phyloP scores from a whole-genome alignment of 208 protist genomes.

The Wallacemonas collosoma region DNA sequence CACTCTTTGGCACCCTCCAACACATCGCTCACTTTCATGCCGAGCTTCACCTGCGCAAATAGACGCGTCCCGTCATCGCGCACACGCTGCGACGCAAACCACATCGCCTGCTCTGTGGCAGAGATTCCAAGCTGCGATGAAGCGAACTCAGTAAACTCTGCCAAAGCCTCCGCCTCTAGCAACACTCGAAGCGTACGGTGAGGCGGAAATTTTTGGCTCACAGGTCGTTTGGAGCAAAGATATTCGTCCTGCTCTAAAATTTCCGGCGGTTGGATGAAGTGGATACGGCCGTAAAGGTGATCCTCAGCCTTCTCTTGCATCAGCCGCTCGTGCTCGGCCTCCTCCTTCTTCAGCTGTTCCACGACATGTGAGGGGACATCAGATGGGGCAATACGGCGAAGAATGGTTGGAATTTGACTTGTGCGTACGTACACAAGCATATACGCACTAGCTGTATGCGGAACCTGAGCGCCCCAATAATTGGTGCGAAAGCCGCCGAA shows the following conservation, averaged over 20 bases:
- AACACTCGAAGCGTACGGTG: slow-evolving; percentile 59
- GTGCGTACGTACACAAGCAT: slow-evolving; percentile 92
- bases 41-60: slow-evolving; percentile 44
- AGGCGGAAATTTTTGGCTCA: slow-evolving; percentile 56
- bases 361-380: slow-evolving; percentile 83
- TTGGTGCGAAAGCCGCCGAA: slow-evolving; percentile 85
- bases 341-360: slow-evolving; percentile 58
- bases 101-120: slow-evolving; percentile 50
- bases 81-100: slow-evolving; percentile 44
- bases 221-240: slow-evolving; percentile 42
- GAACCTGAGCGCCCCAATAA: slow-evolving; percentile 87
- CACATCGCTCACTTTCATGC: slow-evolving; percentile 66
- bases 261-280: slow-evolving; percentile 69
- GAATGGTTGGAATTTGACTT: slow-evolving; percentile 53
- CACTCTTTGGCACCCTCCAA: slow-evolving; percentile 62
- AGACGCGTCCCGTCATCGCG: slow-evolving; percentile 33
- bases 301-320: slow-evolving; percentile 70
- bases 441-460: slow-evolving; percentile 85
- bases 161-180: slow-evolving; percentile 61
- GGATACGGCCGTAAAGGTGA: slow-evolving; percentile 78
- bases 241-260: slow-evolving; percentile 67
- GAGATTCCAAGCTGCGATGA: slow-evolving; percentile 39
- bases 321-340: slow-evolving; percentile 50
- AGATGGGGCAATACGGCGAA: slow-evolving; percentile 52
- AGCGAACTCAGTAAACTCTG: slow-evolving; percentile 59